A percentile compares a stretch with the other conserved stretches of the same genome.
These are phyloP conservation scores for Marsdenia floribunda DNA, from an alignment of 257 asterid genomes.

Conservation along the genomic window DNA sequence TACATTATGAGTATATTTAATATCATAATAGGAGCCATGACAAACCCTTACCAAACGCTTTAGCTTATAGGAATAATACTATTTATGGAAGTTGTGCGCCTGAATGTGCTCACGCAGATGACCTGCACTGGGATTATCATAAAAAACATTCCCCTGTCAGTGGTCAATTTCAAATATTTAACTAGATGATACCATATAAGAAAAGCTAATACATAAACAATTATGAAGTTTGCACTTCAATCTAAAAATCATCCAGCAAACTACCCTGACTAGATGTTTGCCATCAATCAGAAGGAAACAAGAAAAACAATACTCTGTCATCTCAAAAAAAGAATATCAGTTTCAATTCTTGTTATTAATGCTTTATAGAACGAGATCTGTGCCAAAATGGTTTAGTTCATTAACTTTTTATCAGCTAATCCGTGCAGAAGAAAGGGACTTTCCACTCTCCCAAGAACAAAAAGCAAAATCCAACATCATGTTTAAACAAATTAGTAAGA, in stretches of 20 bases:
- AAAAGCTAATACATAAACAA: not conserved
- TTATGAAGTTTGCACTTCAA: not conserved
- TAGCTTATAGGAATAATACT: conserved; percentile 67
- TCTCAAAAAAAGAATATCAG: not conserved
- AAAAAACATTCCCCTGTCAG: conserved; percentile 17
- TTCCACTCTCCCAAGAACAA: not conserved
- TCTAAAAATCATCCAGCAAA: not conserved
- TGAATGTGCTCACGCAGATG: conserved; percentile 62
- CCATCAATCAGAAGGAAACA: not conserved
- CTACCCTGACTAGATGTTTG: not conserved
- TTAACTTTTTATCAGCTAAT: not conserved
- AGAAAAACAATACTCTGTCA: not conserved
- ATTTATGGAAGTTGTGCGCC: conserved; percentile 54
- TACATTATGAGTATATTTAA: not conserved
- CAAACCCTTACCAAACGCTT: conserved; percentile 57
- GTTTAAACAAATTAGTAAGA: not conserved
- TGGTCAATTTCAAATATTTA: not conserved
- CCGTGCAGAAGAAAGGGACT: not conserved
- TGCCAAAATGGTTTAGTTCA: not conserved
- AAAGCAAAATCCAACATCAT: not conserved
- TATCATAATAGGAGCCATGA: not conserved
- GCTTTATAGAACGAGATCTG: not conserved
- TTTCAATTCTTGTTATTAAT: not conserved
- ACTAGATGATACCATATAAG: not conserved
- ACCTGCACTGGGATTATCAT: conserved; percentile 63